Percentiles rank a stretch among this genome's conserved stretches.
Evolutionary conservation across 805 yeast species (phyloP).

Genomic region (Alloascoidea africana): DNA sequence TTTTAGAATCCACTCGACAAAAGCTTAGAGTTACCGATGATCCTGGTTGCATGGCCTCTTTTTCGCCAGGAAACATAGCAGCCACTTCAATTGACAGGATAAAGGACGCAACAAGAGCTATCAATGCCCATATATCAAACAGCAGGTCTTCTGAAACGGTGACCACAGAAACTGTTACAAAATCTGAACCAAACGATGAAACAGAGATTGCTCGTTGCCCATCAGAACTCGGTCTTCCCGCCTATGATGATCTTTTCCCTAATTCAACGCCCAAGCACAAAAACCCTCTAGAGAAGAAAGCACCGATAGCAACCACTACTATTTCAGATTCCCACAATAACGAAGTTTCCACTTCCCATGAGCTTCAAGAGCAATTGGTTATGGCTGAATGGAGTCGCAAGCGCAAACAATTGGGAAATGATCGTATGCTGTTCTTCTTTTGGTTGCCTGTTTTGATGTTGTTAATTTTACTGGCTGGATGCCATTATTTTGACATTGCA

Average conservation of each 20-base stretch:
- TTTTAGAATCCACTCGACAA: constrained; percentile 1
- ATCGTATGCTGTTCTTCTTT: constrained; percentile 74
- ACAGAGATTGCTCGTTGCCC: constrained; percentile 13
- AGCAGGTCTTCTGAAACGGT: constrained; percentile 9
- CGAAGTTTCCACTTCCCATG: background rate
- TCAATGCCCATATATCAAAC: background rate
- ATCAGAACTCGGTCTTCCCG: constrained; percentile 33
- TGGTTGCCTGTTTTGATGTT: constrained; percentile 74
- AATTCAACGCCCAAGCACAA: no score
- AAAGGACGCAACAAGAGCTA: background rate
- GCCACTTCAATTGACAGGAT: background rate
- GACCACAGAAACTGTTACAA: background rate
- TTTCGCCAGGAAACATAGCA: background rate
- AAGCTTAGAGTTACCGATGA: background rate
- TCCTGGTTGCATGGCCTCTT: no score
- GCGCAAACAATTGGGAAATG: constrained; percentile 40
- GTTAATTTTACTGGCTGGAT: constrained; percentile 9
- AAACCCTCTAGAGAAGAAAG: no score
- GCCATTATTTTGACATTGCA: constrained; percentile 7
- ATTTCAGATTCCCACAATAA: no score
- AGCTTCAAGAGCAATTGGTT: background rate
- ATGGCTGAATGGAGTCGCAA: constrained; percentile 18
- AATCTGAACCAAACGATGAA: constrained; percentile 3
- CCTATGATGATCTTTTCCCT: constrained; percentile 67
- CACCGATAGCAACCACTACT: no score